A percentile compares a stretch with the other conserved stretches of the same genome.
Conservation (phyloP, 2,329 filamentous ascomycete genomes). For the Huntiella abstrusa region DNA sequence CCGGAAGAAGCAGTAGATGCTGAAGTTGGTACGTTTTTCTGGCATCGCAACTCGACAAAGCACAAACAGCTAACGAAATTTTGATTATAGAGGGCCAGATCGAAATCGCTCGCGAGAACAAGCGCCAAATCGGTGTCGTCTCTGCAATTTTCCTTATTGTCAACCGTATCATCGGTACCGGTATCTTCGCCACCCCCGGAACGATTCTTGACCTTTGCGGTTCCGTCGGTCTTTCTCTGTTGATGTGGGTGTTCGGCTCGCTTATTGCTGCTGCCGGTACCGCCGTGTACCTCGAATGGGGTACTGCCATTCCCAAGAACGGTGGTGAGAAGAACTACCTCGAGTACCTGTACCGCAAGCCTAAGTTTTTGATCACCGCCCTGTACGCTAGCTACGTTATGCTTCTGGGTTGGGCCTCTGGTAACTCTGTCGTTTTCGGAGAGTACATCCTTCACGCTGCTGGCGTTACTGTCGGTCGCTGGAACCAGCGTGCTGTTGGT, state of each 20-base stretch:
- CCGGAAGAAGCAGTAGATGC: neutral
- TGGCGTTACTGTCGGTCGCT: constrained; percentile 39
- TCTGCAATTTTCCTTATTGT: constrained; percentile 41
- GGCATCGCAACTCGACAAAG: neutral
- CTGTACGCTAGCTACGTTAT: constrained; percentile 43
- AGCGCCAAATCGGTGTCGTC: constrained; percentile 35
- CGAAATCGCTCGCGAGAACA: constrained; percentile 25
- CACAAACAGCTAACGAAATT: neutral
- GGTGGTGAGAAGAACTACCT: constrained; percentile 51
- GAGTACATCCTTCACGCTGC: constrained; percentile 52
- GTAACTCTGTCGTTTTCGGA: constrained; percentile 51
- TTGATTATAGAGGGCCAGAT: constrained; percentile 16
- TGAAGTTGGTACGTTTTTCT: constrained; percentile 3
- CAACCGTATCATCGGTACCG: constrained; percentile 47
- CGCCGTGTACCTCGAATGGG: constrained; percentile 47
- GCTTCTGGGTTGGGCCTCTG: constrained; percentile 45
- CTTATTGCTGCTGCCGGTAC: constrained; percentile 43
- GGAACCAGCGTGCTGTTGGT: constrained; percentile 49
- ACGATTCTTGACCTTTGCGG: constrained; percentile 37
- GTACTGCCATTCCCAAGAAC: constrained; percentile 44
- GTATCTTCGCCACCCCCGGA: constrained; percentile 46
- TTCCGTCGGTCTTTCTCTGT: constrained; percentile 40
- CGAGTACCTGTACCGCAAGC: constrained; percentile 42
- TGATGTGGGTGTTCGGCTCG: constrained; percentile 45
- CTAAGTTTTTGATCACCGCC: constrained; percentile 40